Conservation (phyloP, 1,284 basidiomycete species). For the Trichosporon faecale region DNA sequence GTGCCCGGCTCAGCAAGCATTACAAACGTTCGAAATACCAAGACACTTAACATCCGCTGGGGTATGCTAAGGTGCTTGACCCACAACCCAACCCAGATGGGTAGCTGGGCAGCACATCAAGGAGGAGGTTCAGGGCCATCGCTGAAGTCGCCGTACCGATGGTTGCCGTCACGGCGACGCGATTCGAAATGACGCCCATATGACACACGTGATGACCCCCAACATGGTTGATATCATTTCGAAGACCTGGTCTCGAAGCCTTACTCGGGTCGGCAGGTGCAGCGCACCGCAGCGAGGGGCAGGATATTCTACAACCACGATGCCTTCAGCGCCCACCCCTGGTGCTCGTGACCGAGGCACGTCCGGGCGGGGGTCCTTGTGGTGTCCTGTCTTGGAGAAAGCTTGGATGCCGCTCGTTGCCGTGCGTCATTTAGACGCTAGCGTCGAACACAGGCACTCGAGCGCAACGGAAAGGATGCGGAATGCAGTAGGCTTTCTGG, state of each 20-base stretch:
- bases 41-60: too few species aligned
- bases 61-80: too few species aligned
- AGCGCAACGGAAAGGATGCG: neutral
- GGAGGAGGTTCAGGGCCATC: too few species aligned
- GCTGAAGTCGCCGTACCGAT: neutral
- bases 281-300: neutral
- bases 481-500: neutral
- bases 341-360: neutral
- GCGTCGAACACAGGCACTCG: neutral
- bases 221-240: neutral
- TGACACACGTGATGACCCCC: neutral
- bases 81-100: too few species aligned
- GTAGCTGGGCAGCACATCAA: too few species aligned
- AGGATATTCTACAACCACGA: neutral
- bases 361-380: neutral
- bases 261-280: neutral
- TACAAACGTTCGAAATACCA: too few species aligned
- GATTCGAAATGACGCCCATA: neutral
- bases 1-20: too few species aligned
- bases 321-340: neutral
- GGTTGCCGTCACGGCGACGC: neutral
- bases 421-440: neutral
- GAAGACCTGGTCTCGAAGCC: neutral
- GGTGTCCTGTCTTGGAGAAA: neutral
- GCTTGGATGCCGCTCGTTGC: neutral